A percentile compares a stretch with the other conserved stretches of the same genome.
These are phyloP conservation scores for Rhizoctonia solani DNA, from an alignment of 1,284 basidiomycete genomes.

Conservation along the genomic window DNA sequence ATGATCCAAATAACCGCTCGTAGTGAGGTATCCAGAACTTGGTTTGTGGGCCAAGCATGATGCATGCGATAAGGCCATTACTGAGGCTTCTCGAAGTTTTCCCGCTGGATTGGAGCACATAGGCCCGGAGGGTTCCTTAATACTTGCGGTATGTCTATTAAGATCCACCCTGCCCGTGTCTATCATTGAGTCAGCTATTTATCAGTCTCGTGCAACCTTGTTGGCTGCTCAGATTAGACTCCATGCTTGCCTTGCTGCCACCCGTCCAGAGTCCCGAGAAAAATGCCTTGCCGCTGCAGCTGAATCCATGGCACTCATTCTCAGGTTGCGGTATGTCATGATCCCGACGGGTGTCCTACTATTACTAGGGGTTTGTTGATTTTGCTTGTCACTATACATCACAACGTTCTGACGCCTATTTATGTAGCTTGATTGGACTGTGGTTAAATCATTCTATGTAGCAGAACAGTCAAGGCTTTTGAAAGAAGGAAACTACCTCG, in stretches of 20 bases:
- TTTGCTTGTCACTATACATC: not conserved
- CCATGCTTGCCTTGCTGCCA: not conserved
- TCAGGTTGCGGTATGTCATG: not conserved
- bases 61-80: slow-evolving; percentile 10
- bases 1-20: not conserved
- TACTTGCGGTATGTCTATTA: not conserved
- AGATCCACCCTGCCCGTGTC: not conserved
- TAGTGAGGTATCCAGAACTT: slow-evolving; percentile 13
- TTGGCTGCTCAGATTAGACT: slow-evolving; percentile 4
- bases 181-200: not conserved
- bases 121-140: slow-evolving; percentile 1
- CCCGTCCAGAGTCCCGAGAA: not conserved
- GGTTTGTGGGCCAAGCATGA: slow-evolving; percentile 8
- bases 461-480: not conserved
- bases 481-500: not conserved
- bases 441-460: not conserved
- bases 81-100: slow-evolving; percentile 9
- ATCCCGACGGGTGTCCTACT: slow-evolving; percentile 3
- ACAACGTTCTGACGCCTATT: not conserved
- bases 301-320: slow-evolving; percentile 7
- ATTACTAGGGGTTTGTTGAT: slow-evolving; percentile 9
- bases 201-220: slow-evolving; percentile 19
- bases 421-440: slow-evolving; percentile 23
- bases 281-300: slow-evolving; percentile 11
- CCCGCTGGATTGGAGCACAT: not conserved